These are phyloP conservation scores for Mycocentrospora acerina DNA, from an alignment of 2,329 filamentous ascomycete genomes.

Conservation along the genomic window DNA sequence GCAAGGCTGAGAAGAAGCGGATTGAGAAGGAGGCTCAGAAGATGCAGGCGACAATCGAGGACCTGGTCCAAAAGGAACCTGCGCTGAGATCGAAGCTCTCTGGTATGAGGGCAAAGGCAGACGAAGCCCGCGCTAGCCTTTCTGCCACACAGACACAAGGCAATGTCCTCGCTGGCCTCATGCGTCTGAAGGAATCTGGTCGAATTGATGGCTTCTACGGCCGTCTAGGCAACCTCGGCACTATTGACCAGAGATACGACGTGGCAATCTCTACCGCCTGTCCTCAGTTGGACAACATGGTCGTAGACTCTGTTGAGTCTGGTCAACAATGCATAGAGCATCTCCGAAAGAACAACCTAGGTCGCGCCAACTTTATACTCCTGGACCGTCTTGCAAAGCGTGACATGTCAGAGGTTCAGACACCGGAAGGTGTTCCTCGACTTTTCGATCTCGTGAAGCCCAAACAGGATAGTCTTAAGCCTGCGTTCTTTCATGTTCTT, in stretches of 20 bases:
- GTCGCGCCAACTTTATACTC: conserved; percentile 94
- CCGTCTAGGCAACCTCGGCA: conserved; percentile 87
- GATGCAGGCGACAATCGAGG: conserved; percentile 70
- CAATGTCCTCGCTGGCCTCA: conserved; percentile 86
- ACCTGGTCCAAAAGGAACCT: conserved; percentile 75
- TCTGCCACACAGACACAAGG: conserved; percentile 89
- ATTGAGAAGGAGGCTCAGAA: conserved; percentile 75
- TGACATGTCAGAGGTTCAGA: conserved; percentile 77
- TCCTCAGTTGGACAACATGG: conserved; percentile 87
- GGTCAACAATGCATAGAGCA: conserved; percentile 99
- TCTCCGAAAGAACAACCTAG: conserved; percentile 93
- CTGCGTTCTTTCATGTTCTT: conserved; percentile 93
- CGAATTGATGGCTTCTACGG: conserved; percentile 97
- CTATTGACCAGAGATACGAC: conserved; percentile 92
- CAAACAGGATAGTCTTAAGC: conserved; percentile 81
- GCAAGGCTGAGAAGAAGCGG: conserved; percentile 69
- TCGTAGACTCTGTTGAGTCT: conserved; percentile 92
- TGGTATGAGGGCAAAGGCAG: conserved; percentile 87
- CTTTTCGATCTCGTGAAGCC: conserved; percentile 90
- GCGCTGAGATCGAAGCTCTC: conserved; percentile 82
- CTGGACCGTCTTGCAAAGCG: conserved; percentile 81
- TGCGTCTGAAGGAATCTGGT: conserved; percentile 93
- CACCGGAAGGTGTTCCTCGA: conserved; percentile 87
- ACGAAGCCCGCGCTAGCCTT: conserved; percentile 89
- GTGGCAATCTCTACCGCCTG: conserved; percentile 98